phyloP scores from a whole-genome alignment of 495 filamentous ascomycete species.

The Penicillium waksmanii region DNA sequence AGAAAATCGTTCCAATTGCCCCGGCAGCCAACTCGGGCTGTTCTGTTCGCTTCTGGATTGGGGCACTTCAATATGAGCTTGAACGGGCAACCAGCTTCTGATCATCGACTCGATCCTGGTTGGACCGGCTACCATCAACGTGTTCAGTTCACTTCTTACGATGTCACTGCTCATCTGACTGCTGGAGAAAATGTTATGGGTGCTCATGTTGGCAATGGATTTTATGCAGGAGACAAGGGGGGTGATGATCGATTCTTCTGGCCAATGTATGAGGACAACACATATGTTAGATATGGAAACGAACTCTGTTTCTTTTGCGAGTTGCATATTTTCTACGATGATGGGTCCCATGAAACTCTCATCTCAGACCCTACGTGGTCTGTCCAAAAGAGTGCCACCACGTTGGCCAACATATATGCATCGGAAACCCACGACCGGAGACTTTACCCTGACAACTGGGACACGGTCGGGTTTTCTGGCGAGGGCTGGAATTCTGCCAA shows the following conservation, averaged over 20 bases:
- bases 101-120: constrained; percentile 33
- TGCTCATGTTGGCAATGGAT: constrained; percentile 35
- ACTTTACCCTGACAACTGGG: constrained; percentile 30
- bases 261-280: constrained; percentile 40
- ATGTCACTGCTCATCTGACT: constrained; percentile 24
- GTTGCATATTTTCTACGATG: constrained; percentile 31
- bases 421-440: constrained; percentile 33
- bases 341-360: constrained; percentile 23
- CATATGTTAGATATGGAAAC: constrained; percentile 36
- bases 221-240: constrained; percentile 35
- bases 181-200: constrained; percentile 28
- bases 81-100: constrained; percentile 28
- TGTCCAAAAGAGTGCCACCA: constrained; percentile 32
- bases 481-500: constrained; percentile 24
- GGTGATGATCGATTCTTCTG: constrained; percentile 35
- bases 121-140: constrained; percentile 37
- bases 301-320: constrained; percentile 38
- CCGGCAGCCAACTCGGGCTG: constrained; percentile 17
- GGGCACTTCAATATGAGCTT: constrained; percentile 36
- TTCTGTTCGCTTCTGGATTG: constrained; percentile 33
- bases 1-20: constrained; percentile 26
- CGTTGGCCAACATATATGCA: constrained; percentile 35
- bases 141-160: constrained; percentile 33
- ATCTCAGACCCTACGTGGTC: constrained; percentile 34
- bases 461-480: constrained; percentile 22